A percentile compares a stretch with the other conserved stretches of the same genome.
These are phyloP conservation scores for Phialophora tarda DNA, from an alignment of 2,329 filamentous ascomycete genomes.

Conservation along the genomic window DNA sequence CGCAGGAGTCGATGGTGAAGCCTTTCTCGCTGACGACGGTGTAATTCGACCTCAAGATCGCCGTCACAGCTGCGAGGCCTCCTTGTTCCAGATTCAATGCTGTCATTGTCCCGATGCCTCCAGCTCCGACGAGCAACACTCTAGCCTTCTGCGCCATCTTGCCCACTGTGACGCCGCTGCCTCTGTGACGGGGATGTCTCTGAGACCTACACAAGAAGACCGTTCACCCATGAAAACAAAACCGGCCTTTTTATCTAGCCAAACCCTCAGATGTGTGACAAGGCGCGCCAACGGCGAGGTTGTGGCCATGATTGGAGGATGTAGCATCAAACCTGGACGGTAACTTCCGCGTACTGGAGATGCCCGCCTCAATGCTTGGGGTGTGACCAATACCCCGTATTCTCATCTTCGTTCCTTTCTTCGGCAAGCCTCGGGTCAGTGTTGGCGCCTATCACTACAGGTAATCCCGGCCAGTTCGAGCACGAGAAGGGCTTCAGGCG, in stretches of 20 bases:
- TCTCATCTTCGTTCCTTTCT: not conserved
- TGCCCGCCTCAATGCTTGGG: not conserved
- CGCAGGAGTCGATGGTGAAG: constrained; percentile 61
- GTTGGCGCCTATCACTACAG: too few relatives aligned
- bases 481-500: too few relatives aligned
- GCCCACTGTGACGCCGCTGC: constrained; percentile 3
- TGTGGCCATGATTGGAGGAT: not conserved
- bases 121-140: constrained; percentile 62
- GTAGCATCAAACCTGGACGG: constrained; percentile 1
- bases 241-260: not conserved
- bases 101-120: constrained; percentile 64
- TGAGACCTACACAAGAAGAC: not conserved
- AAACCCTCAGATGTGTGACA: constrained; percentile 4
- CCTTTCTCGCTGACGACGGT: constrained; percentile 55
- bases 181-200: not conserved
- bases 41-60: constrained; percentile 65
- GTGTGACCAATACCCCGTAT: not conserved
- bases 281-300: not conserved
- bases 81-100: constrained; percentile 62
- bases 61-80: constrained; percentile 58
- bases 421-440: not conserved
- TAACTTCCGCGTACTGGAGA: constrained; percentile 18
- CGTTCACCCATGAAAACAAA: not conserved
- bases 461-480: too few relatives aligned
- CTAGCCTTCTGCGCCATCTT: constrained; percentile 42